Evolutionary conservation across 768 basidiomycete species (phyloP).

Genomic region (Podaxis pistillaris): DNA sequence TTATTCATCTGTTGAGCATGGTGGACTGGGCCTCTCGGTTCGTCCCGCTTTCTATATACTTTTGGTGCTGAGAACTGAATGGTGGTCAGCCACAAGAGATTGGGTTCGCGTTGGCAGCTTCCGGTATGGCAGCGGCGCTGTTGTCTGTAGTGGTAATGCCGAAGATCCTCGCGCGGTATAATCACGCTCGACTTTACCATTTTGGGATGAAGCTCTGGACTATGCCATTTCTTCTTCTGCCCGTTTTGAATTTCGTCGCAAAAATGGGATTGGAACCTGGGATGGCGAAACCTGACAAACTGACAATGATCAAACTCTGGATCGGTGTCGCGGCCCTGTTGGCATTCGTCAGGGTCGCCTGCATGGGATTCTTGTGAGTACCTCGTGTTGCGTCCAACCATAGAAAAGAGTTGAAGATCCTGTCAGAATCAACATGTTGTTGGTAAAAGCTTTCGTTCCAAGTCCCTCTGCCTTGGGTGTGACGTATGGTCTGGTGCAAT

Average conservation of each 20-base stretch:
- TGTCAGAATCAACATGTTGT: conserved; percentile 47
- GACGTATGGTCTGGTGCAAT: conserved; percentile 56
- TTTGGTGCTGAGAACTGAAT: not conserved
- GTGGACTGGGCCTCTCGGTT: conserved; percentile 41
- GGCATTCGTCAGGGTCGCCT: conserved; percentile 37
- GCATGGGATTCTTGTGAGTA: conserved; percentile 49
- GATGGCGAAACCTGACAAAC: conserved; percentile 10
- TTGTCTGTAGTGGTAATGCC: conserved; percentile 57
- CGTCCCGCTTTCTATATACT: conserved; percentile 12
- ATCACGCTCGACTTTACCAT: conserved; percentile 50
- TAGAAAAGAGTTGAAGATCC: not conserved
- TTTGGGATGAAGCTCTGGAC: conserved; percentile 55
- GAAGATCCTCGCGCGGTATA: conserved; percentile 44
- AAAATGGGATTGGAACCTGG: conserved; percentile 12
- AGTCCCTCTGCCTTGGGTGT: conserved; percentile 48
- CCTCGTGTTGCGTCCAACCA: not conserved
- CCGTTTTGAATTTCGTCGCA: conserved; percentile 50
- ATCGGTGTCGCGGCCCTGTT: conserved; percentile 43
- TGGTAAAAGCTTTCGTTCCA: conserved; percentile 50
- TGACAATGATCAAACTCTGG: conserved; percentile 40
- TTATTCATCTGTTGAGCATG: conserved; percentile 51
- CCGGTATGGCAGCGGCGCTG: conserved; percentile 44
- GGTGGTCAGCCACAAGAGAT: conserved; percentile 37
- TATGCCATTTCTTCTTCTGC: conserved; percentile 43
- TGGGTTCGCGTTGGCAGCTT: conserved; percentile 50